Percentiles rank a stretch among this genome's conserved stretches.
phyloP scores from a whole-genome alignment of 2,329 filamentous ascomycete genomes.

The Metarhizium brunneum region DNA sequence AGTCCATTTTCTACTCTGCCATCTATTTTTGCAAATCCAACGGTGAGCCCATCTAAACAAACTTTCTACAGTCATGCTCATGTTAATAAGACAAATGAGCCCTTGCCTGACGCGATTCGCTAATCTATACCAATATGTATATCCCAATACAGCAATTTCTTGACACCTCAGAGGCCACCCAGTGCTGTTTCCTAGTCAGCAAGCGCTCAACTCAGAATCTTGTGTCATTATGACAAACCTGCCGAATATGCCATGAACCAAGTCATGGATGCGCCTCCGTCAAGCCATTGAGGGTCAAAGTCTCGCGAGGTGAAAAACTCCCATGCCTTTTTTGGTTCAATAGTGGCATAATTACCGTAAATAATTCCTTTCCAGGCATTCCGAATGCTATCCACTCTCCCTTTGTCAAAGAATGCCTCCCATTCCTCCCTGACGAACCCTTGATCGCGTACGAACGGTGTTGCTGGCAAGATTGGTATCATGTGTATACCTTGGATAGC shows the following conservation, averaged over 20 bases:
- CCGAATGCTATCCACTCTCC: conserved; percentile 52
- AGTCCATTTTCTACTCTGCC: too few relatives aligned
- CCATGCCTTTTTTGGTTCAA: conserved; percentile 62
- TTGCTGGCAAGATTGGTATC: conserved; percentile 64
- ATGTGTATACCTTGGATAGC: conserved; percentile 75
- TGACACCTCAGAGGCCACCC: conserved; percentile 1
- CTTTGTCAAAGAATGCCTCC: conserved; percentile 64
- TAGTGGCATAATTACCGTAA: conserved; percentile 70
- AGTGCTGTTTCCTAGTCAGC: conserved; percentile 6
- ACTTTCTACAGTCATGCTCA: too few relatives aligned
- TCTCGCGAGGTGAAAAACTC: conserved; percentile 59
- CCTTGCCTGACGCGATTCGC: neutral
- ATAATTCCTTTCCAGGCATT: conserved; percentile 84
- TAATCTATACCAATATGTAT: neutral
- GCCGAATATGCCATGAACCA: conserved; percentile 80
- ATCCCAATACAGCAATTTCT: neutral
- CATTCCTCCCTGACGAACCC: conserved; percentile 77
- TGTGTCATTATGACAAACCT: conserved; percentile 34
- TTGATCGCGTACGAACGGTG: conserved; percentile 54
- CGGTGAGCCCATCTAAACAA: too few relatives aligned
- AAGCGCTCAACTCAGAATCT: conserved; percentile 10
- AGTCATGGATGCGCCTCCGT: conserved; percentile 74
- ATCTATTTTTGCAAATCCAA: too few relatives aligned
- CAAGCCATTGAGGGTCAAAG: conserved; percentile 62
- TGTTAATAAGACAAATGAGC: neutral